phyloP scores from a whole-genome alignment of 345 rosid species.

The Citrus unshiu region DNA sequence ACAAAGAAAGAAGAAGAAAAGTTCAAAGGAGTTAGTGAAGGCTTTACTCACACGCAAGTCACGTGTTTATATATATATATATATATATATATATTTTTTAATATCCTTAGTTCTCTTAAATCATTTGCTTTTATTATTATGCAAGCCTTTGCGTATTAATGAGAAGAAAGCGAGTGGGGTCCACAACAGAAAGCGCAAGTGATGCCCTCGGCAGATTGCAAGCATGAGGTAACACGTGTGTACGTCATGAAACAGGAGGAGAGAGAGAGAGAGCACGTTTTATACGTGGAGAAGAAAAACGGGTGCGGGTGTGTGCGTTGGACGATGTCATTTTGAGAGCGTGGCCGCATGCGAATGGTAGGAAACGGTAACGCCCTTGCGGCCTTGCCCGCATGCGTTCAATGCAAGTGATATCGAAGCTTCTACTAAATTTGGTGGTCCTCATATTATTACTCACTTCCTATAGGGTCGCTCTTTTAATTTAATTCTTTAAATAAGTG shows the following conservation, averaged over 20 bases:
- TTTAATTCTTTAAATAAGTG: too few relatives aligned
- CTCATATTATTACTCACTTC: too few relatives aligned
- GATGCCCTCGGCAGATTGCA: neutral
- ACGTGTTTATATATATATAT: conserved; percentile 6
- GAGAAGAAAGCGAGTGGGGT: neutral
- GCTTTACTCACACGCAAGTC: conserved; percentile 22
- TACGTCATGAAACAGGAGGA: neutral
- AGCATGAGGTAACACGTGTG: neutral
- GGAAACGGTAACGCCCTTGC: neutral
- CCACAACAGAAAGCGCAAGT: neutral
- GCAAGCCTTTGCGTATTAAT: neutral
- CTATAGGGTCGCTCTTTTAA: too few relatives aligned
- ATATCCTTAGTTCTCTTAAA: too few relatives aligned
- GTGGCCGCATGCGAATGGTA: neutral
- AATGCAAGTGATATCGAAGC: neutral
- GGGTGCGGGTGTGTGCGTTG: neutral
- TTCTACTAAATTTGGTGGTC: neutral
- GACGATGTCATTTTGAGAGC: neutral
- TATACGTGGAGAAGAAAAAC: neutral
- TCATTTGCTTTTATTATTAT: neutral
- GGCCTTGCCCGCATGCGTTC: conserved; percentile 5
- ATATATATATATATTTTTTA: neutral
- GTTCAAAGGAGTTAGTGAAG: neutral
- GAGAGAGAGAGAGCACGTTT: neutral
- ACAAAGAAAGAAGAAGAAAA: too few relatives aligned